These are phyloP conservation scores for Clavispora fructus DNA, from an alignment of 805 yeast species.

Conservation along the genomic window DNA sequence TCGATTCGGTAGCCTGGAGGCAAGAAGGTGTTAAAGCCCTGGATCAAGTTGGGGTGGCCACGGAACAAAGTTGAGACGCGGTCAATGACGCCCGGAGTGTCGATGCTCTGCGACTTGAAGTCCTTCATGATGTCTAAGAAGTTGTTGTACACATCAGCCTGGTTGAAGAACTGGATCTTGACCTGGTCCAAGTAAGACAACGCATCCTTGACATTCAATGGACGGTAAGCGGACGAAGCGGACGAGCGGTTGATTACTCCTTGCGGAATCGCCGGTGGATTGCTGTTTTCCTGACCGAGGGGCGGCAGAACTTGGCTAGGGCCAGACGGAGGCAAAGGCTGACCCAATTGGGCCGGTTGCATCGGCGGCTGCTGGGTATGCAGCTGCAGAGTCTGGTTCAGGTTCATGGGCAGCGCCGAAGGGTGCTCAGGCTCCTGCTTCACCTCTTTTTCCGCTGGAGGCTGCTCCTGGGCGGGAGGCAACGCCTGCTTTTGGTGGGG, in stretches of 20 bases:
- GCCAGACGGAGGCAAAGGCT: slow-evolving; percentile 3
- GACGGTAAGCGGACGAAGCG: slow-evolving; percentile 53
- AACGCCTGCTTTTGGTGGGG: slow-evolving; percentile 26
- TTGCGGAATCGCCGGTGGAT: slow-evolving; percentile 8
- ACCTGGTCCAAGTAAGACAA: slow-evolving; percentile 93
- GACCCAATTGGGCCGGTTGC: slow-evolving; percentile 14
- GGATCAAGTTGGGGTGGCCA: slow-evolving; percentile 90
- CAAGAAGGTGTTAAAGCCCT: slow-evolving; percentile 94
- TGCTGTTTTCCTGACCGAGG: neutral
- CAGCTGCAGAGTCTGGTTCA: slow-evolving; percentile 13
- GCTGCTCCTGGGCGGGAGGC: slow-evolving; percentile 16
- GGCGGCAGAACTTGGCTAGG: slow-evolving; percentile 16
- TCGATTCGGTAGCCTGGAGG: slow-evolving; percentile 96
- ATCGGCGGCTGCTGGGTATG: slow-evolving; percentile 18
- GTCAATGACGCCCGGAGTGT: slow-evolving; percentile 97
- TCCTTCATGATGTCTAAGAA: slow-evolving; percentile 98
- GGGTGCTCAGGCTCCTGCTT: neutral
- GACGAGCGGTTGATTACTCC: slow-evolving; percentile 38
- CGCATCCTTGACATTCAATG: slow-evolving; percentile 94
- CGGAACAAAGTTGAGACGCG: slow-evolving; percentile 86
- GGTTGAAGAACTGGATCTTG: slow-evolving; percentile 82
- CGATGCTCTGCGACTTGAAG: slow-evolving; percentile 91
- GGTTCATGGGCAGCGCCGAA: slow-evolving; percentile 2
- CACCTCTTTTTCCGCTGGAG: slow-evolving; percentile 18
- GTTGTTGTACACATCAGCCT: slow-evolving; percentile 94